These are phyloP conservation scores for Toxicodendron radicans DNA, from an alignment of 345 rosid genomes.

Conservation along the genomic window DNA sequence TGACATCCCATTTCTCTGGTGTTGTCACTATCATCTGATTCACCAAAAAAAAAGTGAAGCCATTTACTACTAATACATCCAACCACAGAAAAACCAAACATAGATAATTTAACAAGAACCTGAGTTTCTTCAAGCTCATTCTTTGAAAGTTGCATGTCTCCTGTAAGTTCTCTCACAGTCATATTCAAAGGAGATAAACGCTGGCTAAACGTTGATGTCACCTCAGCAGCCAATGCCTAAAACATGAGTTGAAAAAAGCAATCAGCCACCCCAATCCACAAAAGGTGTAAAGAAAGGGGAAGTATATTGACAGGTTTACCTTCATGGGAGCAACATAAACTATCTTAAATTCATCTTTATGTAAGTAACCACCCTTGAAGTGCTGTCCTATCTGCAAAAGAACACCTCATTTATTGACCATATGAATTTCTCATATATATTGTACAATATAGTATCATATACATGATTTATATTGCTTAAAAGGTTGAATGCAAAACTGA, in stretches of 20 bases:
- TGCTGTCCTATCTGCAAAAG: slow-evolving; percentile 84
- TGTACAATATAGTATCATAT: not conserved
- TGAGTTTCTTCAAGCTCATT: slow-evolving; percentile 93
- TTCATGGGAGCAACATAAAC: slow-evolving; percentile 99
- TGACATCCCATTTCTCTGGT: slow-evolving; percentile 99
- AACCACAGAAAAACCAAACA: slow-evolving; percentile 16
- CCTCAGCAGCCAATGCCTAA: slow-evolving; percentile 98
- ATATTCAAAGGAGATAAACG: slow-evolving; percentile 90
- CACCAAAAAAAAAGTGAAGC: slow-evolving; percentile 20
- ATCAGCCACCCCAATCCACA: slow-evolving; percentile 7
- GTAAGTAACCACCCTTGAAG: slow-evolving; percentile 92
- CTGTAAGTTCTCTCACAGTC: slow-evolving; percentile 95
- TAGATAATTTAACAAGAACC: slow-evolving; percentile 42
- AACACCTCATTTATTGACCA: slow-evolving; percentile 3
- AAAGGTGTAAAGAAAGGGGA: not conserved
- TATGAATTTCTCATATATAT: not conserved
- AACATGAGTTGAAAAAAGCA: slow-evolving; percentile 18
- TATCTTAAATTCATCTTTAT: slow-evolving; percentile 91
- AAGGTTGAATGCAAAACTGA: not conserved
- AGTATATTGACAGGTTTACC: slow-evolving; percentile 43
- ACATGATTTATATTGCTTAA: not conserved
- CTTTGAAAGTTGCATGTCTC: slow-evolving; percentile 96
- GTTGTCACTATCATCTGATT: slow-evolving; percentile 98
- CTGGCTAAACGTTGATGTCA: slow-evolving; percentile 83
- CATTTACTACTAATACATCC: slow-evolving; percentile 17